Evolutionary conservation across 768 basidiomycete genomes (phyloP), one percentile per base, ranked within the genome.

Genomic region (Holtermanniella nyarrowii): DNA sequence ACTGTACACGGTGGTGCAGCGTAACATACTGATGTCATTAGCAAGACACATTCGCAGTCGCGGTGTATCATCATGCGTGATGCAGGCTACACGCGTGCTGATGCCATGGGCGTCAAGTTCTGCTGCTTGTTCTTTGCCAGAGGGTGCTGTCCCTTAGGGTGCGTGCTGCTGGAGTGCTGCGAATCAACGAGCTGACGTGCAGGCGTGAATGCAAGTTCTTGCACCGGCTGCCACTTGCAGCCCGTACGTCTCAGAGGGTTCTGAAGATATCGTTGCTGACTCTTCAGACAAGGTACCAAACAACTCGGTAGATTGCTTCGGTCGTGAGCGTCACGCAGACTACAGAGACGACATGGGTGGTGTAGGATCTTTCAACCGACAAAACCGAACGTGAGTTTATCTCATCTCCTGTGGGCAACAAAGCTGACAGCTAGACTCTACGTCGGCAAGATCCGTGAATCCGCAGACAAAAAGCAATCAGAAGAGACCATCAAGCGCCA

Each of bases 341-440:
- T 99, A 99, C 72, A 77, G 93, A 54, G 95, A 99, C 69, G 95
- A 99, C 69, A 97, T 99, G 95, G 95, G 95, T 61, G 95, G 95
- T 73, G 93, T 97, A 25, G 95, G 95, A 12, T 89, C 86, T 54
- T 97, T 97, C 74, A 86, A 85, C 62, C 75, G 91, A 37, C 85
- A 88, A 71, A 99, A 99, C 70, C 76, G 93, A 53, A 97, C 95
- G 37, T 62, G 46, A 54, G 58, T 55, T 20, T 26, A 20, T 42
- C 21, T 20, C 18, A 7, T n/a, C 37, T 12, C 24, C 14, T 46
- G 37, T 13, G n/a, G 5, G 14, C 16, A n/a, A 20, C n/a, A 12
- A 16, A 3, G 45, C 20, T 46, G 26, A 20, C 49, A 13, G 3
- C 11, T 42, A 62, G 61, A 21, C 69, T 99, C 14, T 99, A 99